A percentile compares a stretch with the other conserved stretches of the same genome.
These are phyloP conservation scores for Diatrype stigma DNA, from an alignment of 2,329 filamentous ascomycete species.

Conservation along the genomic window DNA sequence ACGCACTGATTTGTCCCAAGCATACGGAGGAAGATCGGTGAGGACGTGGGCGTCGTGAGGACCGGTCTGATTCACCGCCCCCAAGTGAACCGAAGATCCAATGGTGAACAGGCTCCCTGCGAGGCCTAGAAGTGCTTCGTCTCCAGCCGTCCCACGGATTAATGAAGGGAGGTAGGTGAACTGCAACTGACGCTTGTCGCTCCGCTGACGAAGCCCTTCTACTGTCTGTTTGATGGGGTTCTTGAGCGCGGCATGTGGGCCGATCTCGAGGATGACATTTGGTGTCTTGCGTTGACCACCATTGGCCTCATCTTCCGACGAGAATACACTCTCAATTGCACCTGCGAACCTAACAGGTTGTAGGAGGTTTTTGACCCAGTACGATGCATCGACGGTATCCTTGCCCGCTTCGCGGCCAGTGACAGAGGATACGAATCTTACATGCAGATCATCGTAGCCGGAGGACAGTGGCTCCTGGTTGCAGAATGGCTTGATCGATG, in stretches of 20 bases:
- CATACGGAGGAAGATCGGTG: constrained; percentile 11
- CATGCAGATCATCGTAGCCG: background rate
- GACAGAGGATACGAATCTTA: constrained; percentile 19
- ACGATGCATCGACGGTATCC: constrained; percentile 13
- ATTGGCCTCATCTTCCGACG: background rate
- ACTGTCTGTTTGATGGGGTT: constrained; percentile 18
- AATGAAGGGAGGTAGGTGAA: constrained; percentile 11
- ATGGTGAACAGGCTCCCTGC: constrained; percentile 5
- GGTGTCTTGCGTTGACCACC: background rate
- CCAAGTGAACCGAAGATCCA: constrained; percentile 3
- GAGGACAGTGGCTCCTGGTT: constrained; percentile 1
- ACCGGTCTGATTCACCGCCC: constrained; percentile 5
- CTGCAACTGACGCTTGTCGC: background rate
- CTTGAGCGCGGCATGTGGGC: constrained; percentile 21
- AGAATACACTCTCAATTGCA: constrained; percentile 5
- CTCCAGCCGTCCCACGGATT: constrained; percentile 1
- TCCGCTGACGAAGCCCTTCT: constrained; percentile 6
- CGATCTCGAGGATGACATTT: constrained; percentile 19
- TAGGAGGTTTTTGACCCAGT: constrained; percentile 29
- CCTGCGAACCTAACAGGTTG: constrained; percentile 24
- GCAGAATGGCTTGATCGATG: constrained; percentile 6
- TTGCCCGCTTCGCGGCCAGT: constrained; percentile 7
- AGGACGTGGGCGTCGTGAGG: constrained; percentile 7
- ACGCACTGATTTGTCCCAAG: constrained; percentile 9
- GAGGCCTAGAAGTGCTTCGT: constrained; percentile 4